Percentiles rank a stretch among this genome's conserved stretches.
Evolutionary conservation across 176 grass and related monocot species (phyloP).

Genomic region (Aegilops bicornis): DNA sequence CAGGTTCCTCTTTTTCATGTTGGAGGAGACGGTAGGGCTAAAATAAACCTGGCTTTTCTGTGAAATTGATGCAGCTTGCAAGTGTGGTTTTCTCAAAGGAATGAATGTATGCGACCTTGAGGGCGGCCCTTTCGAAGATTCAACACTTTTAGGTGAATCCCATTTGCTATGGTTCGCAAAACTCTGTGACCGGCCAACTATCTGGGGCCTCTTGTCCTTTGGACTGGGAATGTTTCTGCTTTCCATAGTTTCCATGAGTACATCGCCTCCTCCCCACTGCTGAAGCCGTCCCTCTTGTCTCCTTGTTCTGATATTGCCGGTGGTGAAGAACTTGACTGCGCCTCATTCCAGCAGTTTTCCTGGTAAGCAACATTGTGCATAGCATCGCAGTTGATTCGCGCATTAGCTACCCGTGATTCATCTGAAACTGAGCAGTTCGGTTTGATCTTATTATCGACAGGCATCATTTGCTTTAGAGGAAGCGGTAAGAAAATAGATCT

Average conservation of each 20-base stretch:
- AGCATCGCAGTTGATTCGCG: constrained; percentile 39
- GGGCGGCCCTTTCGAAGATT: constrained; percentile 37
- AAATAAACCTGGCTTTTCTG: constrained; percentile 89
- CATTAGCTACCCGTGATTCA: constrained; percentile 35
- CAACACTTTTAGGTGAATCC: constrained; percentile 67
- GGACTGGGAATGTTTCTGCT: constrained; percentile 90
- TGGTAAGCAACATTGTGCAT: constrained; percentile 54
- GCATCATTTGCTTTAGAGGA: constrained; percentile 85
- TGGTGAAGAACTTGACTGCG: constrained; percentile 81
- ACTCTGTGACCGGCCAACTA: constrained; percentile 72
- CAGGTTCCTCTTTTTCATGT: constrained; percentile 90
- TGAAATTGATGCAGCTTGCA: constrained; percentile 65
- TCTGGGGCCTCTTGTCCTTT: constrained; percentile 54
- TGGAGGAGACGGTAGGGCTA: constrained; percentile 79
- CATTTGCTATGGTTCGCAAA: constrained; percentile 79
- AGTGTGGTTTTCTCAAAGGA: constrained; percentile 64
- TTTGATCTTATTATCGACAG: constrained; percentile 56
- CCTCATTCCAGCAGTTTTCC: constrained; percentile 79
- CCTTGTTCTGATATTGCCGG: constrained; percentile 48
- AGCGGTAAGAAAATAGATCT: constrained; percentile 78
- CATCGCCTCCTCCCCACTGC: constrained; percentile 93
- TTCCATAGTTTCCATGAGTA: constrained; percentile 99
- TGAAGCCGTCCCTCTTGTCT: constrained; percentile 59
- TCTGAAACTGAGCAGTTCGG: constrained; percentile 6
- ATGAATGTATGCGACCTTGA: constrained; percentile 63